Conservation (phyloP, 371 early-diverging fungal species). For the Rhizopus delemar region DNA sequence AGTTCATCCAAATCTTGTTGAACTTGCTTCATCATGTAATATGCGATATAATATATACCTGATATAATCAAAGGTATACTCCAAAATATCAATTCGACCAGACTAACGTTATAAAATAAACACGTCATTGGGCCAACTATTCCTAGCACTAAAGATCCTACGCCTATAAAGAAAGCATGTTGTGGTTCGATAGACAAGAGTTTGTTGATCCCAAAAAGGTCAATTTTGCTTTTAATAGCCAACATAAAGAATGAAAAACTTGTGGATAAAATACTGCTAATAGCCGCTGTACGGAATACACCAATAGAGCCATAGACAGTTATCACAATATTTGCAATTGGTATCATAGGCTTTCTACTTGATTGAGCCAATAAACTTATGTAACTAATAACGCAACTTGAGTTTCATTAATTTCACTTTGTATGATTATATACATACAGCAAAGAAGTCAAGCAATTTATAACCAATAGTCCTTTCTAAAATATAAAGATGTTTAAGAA, state of each 20-base stretch:
- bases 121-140: neutral
- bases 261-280: neutral
- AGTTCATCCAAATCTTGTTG: conserved; percentile 27
- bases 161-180: conserved; percentile 6
- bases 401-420: neutral
- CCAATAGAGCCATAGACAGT: neutral
- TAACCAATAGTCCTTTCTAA: conserved; percentile 1
- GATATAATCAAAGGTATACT: conserved; percentile 24
- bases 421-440: neutral
- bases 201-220: conserved; percentile 3
- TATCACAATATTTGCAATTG: neutral
- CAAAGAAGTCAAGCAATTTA: neutral
- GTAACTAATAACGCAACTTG: neutral
- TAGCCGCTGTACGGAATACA: neutral
- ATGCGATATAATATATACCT: conserved; percentile 15
- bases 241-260: neutral
- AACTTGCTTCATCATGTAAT: conserved; percentile 34
- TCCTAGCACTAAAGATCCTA: neutral
- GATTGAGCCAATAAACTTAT: neutral
- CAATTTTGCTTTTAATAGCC: conserved; percentile 2
- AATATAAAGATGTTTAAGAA: neutral
- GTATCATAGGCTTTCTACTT: neutral
- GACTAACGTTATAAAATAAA: conserved; percentile 2
- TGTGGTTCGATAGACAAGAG: neutral
- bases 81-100: conserved; percentile 30